Evolutionary conservation across 257 asterid genomes (phyloP).

Genomic region (Solanum sitiens): DNA sequence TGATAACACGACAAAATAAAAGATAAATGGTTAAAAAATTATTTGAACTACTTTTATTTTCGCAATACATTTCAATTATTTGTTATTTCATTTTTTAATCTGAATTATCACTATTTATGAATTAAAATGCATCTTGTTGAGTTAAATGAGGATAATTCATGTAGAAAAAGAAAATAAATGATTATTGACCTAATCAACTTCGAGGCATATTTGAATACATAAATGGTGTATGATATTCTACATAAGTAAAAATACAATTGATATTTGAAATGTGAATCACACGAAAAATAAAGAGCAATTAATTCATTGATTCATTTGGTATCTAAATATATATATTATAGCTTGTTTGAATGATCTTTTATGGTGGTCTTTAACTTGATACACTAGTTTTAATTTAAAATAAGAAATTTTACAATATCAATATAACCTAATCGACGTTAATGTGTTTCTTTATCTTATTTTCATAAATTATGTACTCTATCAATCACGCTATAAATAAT

Average conservation of each 20-base stretch:
- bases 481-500: not conserved
- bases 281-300: no score
- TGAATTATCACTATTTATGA: not conserved
- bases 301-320: no score
- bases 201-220: not conserved
- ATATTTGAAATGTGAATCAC: no score
- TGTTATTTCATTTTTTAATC: not conserved
- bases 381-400: not conserved
- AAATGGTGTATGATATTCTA: not conserved
- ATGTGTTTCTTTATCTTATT: not conserved
- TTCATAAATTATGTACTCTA: not conserved
- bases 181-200: not conserved
- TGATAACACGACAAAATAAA: not conserved
- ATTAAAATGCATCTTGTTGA: not conserved
- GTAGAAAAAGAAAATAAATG: not conserved
- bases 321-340: no score
- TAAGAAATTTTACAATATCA: not conserved
- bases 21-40: not conserved
- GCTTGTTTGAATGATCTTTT: not conserved
- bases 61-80: no score
- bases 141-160: not conserved
- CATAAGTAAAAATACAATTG: no score
- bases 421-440: not conserved
- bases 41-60: not conserved
- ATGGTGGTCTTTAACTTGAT: not conserved